These are phyloP conservation scores for Ambrosia trifida DNA, from an alignment of 129 eudicot species.

Conservation along the genomic window DNA sequence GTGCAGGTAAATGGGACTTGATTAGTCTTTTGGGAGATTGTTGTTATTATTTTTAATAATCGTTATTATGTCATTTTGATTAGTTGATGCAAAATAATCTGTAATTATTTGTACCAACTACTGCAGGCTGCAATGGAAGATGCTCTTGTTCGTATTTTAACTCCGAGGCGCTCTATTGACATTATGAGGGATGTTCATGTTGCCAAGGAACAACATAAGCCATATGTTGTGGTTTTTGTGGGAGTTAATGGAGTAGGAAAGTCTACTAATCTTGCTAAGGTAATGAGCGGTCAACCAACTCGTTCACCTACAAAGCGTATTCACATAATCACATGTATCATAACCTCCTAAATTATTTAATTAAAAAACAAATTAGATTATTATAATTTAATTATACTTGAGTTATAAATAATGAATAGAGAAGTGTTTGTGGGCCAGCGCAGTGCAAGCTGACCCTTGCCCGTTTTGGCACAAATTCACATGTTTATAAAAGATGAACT, in stretches of 20 bases:
- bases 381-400: no score
- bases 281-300: not conserved
- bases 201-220: slow-evolving; percentile 83
- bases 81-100: slow-evolving; percentile 16
- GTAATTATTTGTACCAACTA: slow-evolving; percentile 22
- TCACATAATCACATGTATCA: no score
- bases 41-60: not conserved
- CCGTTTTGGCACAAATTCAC: no score
- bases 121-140: slow-evolving; percentile 94
- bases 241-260: slow-evolving; percentile 99
- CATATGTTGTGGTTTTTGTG: slow-evolving; percentile 94
- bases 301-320: not conserved
- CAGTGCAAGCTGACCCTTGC: no score
- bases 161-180: slow-evolving; percentile 93
- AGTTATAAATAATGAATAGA: no score
- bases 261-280: slow-evolving; percentile 98
- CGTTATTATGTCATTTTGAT: not conserved
- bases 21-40: slow-evolving; percentile 3
- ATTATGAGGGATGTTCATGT: slow-evolving; percentile 93
- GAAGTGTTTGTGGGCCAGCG: no score
- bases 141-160: slow-evolving; percentile 91
- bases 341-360: no score
- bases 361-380: no score
- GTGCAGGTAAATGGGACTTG: slow-evolving; percentile 81
- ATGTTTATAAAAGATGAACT: not conserved